Evolutionary conservation across 2,329 filamentous ascomycete genomes (phyloP), one percentile per base, ranked within the genome.

Genomic region (Sporothrix pseudoabietina): DNA sequence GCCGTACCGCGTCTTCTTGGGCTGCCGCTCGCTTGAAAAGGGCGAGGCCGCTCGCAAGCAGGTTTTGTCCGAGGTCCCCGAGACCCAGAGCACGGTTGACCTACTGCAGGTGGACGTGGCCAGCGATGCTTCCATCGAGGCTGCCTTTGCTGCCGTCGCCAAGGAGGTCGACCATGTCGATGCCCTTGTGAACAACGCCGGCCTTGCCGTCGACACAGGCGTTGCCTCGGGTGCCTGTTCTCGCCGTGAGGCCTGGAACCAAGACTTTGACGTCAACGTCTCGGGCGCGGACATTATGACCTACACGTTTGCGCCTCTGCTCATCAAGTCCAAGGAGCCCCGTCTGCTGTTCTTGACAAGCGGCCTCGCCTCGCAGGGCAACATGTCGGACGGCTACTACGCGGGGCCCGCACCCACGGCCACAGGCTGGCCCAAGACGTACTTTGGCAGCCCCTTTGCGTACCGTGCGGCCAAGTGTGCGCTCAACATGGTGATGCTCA

Each of bases 251-350:
- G 77, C 80, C 26, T 86, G 83, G 77, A 85, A 84, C 76, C 81
- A 82, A 69, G 78, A 83, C 5, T 88, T 82, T 78, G 81, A 87
- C 66, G 80, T 86, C 75, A 89, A 89, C 77, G 83, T 86, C 4
- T 78, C 85, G 0, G 84, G 86, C 22, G 82, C 84, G 0, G 80
- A 84, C 30, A 79, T 83, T 41, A 76, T 84, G 19, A 85, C 84
- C 0, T 76, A 79, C 4, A 77, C 78, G 0, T 82, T 84, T 72
- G 75, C 79, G 16, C 85, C 86, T 0, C 79, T 88, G 0, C 81
- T 88, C 0, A 78, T 87, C 59, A 32, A 41, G 35, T 83, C 83
- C 0, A 71, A 79, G 16, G 82, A 84, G 19, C 84, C 86, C 0
- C 81, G 86, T 6, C 76, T 88, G 66, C 74, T 87, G 44, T 88